Evolutionary conservation across 2,329 filamentous ascomycete genomes (phyloP).

Genomic region (Fusarium zealandicum): DNA sequence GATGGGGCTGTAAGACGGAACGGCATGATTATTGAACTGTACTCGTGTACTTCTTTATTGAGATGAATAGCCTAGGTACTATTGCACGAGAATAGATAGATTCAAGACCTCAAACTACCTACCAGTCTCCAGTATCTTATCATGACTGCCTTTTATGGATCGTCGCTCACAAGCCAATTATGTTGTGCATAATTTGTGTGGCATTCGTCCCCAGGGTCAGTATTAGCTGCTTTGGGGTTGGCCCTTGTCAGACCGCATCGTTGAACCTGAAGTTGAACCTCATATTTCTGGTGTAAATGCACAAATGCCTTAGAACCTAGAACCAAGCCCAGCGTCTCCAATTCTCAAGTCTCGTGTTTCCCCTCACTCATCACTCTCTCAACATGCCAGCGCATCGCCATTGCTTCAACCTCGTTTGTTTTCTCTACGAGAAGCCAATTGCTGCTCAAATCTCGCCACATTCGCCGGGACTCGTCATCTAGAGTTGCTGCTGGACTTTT

Average conservation of each 20-base stretch:
- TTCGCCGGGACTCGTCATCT: background rate
- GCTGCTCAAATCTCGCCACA: background rate
- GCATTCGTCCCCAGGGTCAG: constrained; percentile 5
- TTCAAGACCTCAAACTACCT: no score
- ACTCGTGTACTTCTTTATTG: no score
- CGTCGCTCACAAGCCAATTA: constrained; percentile 13
- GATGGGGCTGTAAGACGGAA: constrained; percentile 3
- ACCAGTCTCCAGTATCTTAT: no score
- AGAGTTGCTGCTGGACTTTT: constrained; percentile 2
- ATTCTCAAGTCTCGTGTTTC: constrained; percentile 28
- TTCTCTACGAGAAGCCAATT: constrained; percentile 7
- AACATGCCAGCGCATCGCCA: constrained; percentile 1
- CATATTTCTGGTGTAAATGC: constrained; percentile 45
- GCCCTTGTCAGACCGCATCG: constrained; percentile 26
- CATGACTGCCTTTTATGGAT: constrained; percentile 1
- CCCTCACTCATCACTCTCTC: constrained; percentile 21
- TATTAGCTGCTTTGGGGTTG: constrained; percentile 39
- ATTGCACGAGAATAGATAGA: background rate
- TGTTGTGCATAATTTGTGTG: constrained; percentile 11
- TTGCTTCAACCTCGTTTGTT: background rate
- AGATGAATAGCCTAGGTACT: background rate
- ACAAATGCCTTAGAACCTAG: constrained; percentile 39
- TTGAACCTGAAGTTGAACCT: constrained; percentile 37
- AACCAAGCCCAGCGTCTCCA: constrained; percentile 15
- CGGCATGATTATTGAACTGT: constrained; percentile 10